Percentiles rank a stretch among this genome's conserved stretches.
phyloP scores from a whole-genome alignment of 139 green algal genomes.

The Tetraselmis striata region DNA sequence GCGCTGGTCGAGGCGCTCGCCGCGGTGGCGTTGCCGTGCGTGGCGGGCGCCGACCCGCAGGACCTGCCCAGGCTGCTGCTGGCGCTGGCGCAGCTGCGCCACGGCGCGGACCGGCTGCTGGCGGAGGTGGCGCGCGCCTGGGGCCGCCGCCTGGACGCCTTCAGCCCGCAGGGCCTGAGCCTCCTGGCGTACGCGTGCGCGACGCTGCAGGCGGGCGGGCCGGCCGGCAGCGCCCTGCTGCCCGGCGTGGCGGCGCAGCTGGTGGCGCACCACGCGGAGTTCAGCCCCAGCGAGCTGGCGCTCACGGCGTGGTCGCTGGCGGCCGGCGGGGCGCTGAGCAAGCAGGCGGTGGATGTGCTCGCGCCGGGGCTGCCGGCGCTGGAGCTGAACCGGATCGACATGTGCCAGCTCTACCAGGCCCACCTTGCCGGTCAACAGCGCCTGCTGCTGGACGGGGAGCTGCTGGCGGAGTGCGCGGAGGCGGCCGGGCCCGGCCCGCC shows the following conservation, averaged over 20 bases:
- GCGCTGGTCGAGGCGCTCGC: neutral
- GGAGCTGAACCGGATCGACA: neutral
- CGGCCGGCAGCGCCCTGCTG: neutral
- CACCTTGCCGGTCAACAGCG: neutral
- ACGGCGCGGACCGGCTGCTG: neutral
- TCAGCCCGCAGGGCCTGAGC: neutral
- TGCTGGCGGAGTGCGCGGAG: neutral
- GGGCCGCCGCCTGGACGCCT: neutral
- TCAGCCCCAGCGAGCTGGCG: neutral
- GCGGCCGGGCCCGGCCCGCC: too few relatives aligned
- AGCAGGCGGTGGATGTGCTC: neutral
- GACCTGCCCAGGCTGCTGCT: neutral
- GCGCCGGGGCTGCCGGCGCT: neutral
- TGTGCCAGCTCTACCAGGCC: neutral
- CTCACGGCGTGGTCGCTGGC: neutral
- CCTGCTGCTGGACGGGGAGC: neutral
- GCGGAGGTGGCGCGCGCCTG: neutral
- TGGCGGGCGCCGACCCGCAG: neutral
- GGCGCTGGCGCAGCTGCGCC: neutral
- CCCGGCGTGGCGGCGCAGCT: neutral
- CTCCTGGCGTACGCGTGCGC: neutral
- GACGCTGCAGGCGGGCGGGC: neutral
- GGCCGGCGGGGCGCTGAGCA: neutral
- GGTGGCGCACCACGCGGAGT: neutral
- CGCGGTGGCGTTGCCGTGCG: neutral